Percentiles rank a stretch among this genome's conserved stretches.
phyloP scores from a whole-genome alignment of 2,329 filamentous ascomycete genomes.

The Eutypella sp. region DNA sequence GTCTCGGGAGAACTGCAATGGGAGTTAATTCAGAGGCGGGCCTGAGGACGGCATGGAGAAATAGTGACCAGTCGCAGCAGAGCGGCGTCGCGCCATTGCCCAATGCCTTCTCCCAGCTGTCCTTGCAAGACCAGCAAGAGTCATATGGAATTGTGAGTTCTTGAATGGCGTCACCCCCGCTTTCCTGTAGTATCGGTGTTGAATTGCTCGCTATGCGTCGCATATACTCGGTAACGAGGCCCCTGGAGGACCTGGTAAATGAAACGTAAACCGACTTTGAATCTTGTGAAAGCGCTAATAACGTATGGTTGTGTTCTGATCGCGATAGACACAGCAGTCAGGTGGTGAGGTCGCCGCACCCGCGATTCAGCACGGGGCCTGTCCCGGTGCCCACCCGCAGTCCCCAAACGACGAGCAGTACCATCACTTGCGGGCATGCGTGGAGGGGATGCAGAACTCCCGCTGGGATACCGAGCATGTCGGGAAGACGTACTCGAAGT shows the following conservation, averaged over 20 bases:
- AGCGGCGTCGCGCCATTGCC: background rate
- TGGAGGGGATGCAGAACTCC: conserved; percentile 8
- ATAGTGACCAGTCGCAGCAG: background rate
- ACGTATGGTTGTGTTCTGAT: too few species aligned
- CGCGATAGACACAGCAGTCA: background rate
- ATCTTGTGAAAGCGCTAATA: too few species aligned
- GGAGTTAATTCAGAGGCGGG: background rate
- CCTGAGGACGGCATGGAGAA: background rate
- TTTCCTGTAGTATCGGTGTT: too few species aligned
- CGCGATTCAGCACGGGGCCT: background rate
- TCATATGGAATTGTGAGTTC: too few species aligned
- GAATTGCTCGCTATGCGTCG: too few species aligned
- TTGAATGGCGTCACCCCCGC: too few species aligned
- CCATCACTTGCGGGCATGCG: conserved; percentile 6
- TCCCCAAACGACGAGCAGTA: background rate
- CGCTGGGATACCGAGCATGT: conserved; percentile 21
- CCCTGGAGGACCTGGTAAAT: too few species aligned
- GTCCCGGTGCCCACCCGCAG: background rate
- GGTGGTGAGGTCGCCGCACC: background rate
- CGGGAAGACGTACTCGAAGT: conserved; percentile 41
- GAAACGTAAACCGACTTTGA: too few species aligned
- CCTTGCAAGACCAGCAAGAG: background rate
- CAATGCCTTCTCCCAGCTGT: background rate
- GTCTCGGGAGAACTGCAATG: background rate
- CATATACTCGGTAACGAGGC: too few species aligned